phyloP scores from a whole-genome alignment of 345 rosid species.

The Toxicodendron radicans region DNA sequence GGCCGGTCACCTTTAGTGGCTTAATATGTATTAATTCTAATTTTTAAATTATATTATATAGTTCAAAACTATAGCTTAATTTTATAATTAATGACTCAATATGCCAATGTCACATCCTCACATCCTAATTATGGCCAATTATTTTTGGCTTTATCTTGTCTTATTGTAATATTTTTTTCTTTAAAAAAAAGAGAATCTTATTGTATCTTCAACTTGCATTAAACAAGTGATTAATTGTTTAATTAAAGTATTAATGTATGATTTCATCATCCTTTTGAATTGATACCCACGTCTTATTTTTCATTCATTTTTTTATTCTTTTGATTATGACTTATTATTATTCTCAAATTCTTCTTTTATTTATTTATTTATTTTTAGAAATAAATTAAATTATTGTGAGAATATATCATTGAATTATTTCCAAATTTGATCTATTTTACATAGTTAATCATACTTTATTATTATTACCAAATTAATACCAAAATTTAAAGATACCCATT shows the following conservation, averaged over 20 bases:
- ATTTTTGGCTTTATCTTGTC: background rate
- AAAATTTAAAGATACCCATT: background rate
- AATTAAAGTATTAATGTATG: background rate
- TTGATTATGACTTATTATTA: background rate
- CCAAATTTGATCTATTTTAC: too few species aligned
- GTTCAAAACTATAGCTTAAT: too few species aligned
- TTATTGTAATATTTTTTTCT: background rate
- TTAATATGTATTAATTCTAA: background rate
- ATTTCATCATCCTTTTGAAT: background rate
- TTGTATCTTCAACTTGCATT: conserved; percentile 9
- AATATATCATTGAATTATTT: background rate
- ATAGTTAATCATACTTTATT: too few species aligned
- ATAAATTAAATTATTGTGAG: background rate
- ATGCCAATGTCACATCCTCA: too few species aligned
- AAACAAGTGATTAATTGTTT: background rate
- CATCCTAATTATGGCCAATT: background rate
- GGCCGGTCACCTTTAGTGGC: background rate
- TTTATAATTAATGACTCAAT: too few species aligned
- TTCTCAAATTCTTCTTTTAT: background rate
- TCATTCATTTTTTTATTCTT: background rate
- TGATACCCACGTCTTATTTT: background rate
- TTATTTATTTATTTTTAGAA: background rate
- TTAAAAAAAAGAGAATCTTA: background rate
- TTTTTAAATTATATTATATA: too few species aligned
- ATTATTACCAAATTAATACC: background rate